Evolutionary conservation across 1,284 basidiomycete species (phyloP).

Genomic region (Gymnopus androsaceus): DNA sequence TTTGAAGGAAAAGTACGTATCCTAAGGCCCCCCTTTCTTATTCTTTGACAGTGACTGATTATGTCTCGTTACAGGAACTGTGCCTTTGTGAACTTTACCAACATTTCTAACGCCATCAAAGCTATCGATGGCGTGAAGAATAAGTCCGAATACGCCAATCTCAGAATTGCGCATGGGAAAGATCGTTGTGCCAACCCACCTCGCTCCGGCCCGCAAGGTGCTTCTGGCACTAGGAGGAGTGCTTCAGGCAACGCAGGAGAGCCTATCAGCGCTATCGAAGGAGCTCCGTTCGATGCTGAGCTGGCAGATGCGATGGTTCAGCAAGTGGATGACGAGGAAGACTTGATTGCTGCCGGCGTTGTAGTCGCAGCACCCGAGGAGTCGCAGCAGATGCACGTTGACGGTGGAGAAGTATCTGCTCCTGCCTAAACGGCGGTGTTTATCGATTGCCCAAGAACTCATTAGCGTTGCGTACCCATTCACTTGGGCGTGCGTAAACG

Average conservation of each 20-base stretch:
- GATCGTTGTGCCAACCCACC: slow-evolving; percentile 92
- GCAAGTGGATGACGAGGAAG: slow-evolving; percentile 23
- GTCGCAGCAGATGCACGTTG: slow-evolving; percentile 36
- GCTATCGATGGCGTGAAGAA: slow-evolving; percentile 91
- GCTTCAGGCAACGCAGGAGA: slow-evolving; percentile 37
- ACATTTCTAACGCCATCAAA: slow-evolving; percentile 92
- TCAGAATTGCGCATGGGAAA: slow-evolving; percentile 90
- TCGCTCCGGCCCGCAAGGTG: slow-evolving; percentile 77
- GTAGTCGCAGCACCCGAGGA: slow-evolving; percentile 17
- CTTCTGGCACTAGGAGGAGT: slow-evolving; percentile 39
- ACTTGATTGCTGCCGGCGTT: slow-evolving; percentile 25
- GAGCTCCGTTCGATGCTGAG: slow-evolving; percentile 31
- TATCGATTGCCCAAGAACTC: not conserved
- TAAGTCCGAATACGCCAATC: slow-evolving; percentile 79
- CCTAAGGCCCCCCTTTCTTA: not conserved
- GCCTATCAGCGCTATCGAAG: slow-evolving; percentile 27
- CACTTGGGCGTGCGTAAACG: slow-evolving; percentile 1
- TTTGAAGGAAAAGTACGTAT: slow-evolving; percentile 84
- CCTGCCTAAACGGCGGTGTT: slow-evolving; percentile 21
- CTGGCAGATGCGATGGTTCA: slow-evolving; percentile 29
- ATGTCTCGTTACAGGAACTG: slow-evolving; percentile 63
- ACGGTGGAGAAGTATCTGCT: slow-evolving; percentile 30
- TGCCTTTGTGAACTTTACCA: slow-evolving; percentile 91
- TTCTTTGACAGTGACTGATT: slow-evolving; percentile 4
- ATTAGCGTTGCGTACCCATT: too few relatives aligned